Percentiles rank a stretch among this genome's conserved stretches.
phyloP scores from a whole-genome alignment of 2,329 filamentous ascomycete genomes.

The Pleurostoma richardsiae region DNA sequence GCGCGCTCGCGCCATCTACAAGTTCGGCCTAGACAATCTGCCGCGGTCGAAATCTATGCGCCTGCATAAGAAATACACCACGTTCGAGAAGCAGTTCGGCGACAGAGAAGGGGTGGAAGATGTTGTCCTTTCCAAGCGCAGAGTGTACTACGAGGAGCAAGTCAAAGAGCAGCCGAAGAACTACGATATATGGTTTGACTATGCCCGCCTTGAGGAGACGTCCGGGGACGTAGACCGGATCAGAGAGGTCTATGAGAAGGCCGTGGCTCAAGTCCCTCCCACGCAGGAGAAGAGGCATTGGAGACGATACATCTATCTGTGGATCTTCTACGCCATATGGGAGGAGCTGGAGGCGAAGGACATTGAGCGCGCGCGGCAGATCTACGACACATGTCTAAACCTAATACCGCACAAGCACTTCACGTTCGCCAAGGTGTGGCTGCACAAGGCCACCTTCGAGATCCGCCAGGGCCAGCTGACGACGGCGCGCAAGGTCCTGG shows the following conservation, averaged over 20 bases:
- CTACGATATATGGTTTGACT: constrained; percentile 97
- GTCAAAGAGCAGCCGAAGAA: constrained; percentile 93
- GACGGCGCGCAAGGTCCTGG: constrained; percentile 80
- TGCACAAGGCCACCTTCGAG: constrained; percentile 90
- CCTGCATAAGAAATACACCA: constrained; percentile 91
- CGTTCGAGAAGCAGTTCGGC: constrained; percentile 97
- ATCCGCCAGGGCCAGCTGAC: constrained; percentile 79
- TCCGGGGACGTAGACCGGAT: constrained; percentile 78
- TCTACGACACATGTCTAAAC: constrained; percentile 84
- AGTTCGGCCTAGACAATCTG: constrained; percentile 88
- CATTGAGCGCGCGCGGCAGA: constrained; percentile 71
- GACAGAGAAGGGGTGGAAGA: constrained; percentile 91
- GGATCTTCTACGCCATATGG: constrained; percentile 95
- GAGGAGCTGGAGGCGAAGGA: constrained; percentile 87
- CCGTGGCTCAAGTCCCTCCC: constrained; percentile 90
- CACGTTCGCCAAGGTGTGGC: constrained; percentile 95
- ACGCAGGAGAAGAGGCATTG: constrained; percentile 96
- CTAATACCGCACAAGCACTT: constrained; percentile 94
- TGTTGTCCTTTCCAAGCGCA: constrained; percentile 88
- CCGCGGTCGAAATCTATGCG: constrained; percentile 79
- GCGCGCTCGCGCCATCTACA: constrained; percentile 90
- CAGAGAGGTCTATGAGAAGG: constrained; percentile 89
- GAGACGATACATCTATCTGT: constrained; percentile 95
- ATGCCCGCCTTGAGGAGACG: constrained; percentile 82
- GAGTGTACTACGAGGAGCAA: constrained; percentile 90